phyloP scores from a whole-genome alignment of 306 rosid species.

The Erythrophleum fordii region DNA sequence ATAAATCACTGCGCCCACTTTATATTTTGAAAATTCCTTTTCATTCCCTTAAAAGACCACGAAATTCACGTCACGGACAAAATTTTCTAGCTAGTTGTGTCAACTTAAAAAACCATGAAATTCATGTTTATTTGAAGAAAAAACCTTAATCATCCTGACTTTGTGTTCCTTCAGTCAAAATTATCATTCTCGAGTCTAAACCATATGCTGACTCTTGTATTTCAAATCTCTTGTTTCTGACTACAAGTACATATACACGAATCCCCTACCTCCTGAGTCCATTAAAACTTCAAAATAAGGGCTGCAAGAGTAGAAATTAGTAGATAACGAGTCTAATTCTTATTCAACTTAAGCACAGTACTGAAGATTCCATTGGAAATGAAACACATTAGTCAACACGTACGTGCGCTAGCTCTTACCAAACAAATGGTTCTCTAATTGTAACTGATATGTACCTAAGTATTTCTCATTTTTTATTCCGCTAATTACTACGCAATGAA shows the following conservation, averaged over 20 bases:
- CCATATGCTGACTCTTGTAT: neutral
- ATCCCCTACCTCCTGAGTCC: too few species aligned
- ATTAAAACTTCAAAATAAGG: too few species aligned
- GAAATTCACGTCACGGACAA: too few species aligned
- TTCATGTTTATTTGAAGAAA: neutral
- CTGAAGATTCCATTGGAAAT: neutral
- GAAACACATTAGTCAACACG: conserved; percentile 18
- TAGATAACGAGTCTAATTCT: neutral
- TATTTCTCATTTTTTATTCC: neutral
- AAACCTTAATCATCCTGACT: too few species aligned
- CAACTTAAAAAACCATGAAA: neutral
- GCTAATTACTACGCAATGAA: neutral
- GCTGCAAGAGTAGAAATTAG: neutral
- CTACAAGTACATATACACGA: too few species aligned
- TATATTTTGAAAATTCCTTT: neutral
- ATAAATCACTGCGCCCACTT: neutral
- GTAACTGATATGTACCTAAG: neutral
- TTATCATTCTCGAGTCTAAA: neutral
- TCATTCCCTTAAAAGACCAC: neutral
- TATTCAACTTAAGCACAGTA: neutral
- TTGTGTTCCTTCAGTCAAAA: neutral
- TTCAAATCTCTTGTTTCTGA: neutral
- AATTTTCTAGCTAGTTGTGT: neutral
- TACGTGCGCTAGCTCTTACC: neutral
- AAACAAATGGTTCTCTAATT: neutral